Base-by-base conservation (phyloP, 306 rosid species). In the Prunus armeniaca region DNA sequence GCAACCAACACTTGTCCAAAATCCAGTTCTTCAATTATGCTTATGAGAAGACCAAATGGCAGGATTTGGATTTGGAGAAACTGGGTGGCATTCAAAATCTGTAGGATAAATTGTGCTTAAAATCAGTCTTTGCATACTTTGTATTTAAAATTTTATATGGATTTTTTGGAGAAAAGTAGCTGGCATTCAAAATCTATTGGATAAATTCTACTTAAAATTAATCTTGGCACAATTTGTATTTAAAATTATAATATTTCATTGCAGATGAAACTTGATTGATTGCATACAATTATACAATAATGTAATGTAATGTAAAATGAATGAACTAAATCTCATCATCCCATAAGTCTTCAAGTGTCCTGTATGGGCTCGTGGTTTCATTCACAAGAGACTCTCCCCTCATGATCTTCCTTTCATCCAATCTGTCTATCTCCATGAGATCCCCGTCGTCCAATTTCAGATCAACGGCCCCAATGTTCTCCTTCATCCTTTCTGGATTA, bases 381-480 rank as follows among this genome's bases (percentile, higher is more conserved):
- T 94, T 94, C 22, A 89, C 91, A 11, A 86, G 83, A 80, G 84
- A 92, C 68, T 94, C 97, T 27, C 97, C 98, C 83, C 95, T 94
- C 97, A 92, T 80, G 50, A 92, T 92, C 87, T 94, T 94, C 82
- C 82, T 66, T 75, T 90, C 91, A 52, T 90, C 92, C 87, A 90
- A 71, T 69, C 80, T 80, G 28, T 90, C 96, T 61, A 92, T 89
- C 67, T 85, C 84, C 18, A 80, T 18, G 27, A 86, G 72, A 75
- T 92, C 98, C 41, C 84, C 84, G 20, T 75, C 86, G 56, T 86
- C 87, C 89, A 94, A 89, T 79, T 78, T 83, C 46, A 94, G 25
- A 78, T 86, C 84, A 57, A 78, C 69, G 62, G 95, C 84, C 10
- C 55, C 82, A 2, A 94, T 76, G 80, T 94, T 92, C 75, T 94